Evolutionary conservation across 2,329 filamentous ascomycete genomes (phyloP), one percentile per base, ranked within the genome.

Genomic region (Colletotrichum cuscutae): DNA sequence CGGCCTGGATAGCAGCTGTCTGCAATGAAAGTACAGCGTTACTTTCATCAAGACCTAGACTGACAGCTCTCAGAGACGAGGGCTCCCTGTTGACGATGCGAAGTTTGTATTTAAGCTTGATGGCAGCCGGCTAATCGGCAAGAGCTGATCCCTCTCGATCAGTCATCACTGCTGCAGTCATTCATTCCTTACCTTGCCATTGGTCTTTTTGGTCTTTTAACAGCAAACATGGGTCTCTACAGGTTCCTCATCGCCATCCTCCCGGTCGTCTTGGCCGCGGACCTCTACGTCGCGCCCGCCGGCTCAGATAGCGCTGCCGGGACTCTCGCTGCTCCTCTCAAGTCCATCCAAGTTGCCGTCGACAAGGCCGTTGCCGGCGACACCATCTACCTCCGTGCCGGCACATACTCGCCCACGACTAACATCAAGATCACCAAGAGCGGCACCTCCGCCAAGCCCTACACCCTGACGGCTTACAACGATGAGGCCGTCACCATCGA

Each of bases 341-440:
- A 81, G 11, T 86, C 85, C 1, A 87, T 88, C 26, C 86, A 87
- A 76, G 78, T 80, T 3, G 86, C 85, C 0, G 82, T 88, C 5
- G 77, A 86, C 74, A 82, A 80, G 28, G 86, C 86, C 15, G 81
- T 79, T 8, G 83, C 86, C 32, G 86, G 86, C 6, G 85, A 86
- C 68, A 84, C 79, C 7, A 75, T 81, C 46, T 79, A 82, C 72
- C 68, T 81, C 58, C 79, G 80, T 26, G 80, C 80, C 63, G 81
- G 81, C 3, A 67, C 74, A 37, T 87, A 87, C 78, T 78, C 80
- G 53, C 84, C 82, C 0, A 83, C 83, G 0, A 82, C 81, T 46
- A 88, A 87, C 76, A 85, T 88, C 58, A 84, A 87, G 75, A 81
- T 88, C 77, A 83, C 79, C 56, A 84, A 84, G 68, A 83, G 81